Evolutionary conservation across 129 eudicot genomes (phyloP), one percentile per base, ranked within the genome.

Genomic region (Calendula officinalis): DNA sequence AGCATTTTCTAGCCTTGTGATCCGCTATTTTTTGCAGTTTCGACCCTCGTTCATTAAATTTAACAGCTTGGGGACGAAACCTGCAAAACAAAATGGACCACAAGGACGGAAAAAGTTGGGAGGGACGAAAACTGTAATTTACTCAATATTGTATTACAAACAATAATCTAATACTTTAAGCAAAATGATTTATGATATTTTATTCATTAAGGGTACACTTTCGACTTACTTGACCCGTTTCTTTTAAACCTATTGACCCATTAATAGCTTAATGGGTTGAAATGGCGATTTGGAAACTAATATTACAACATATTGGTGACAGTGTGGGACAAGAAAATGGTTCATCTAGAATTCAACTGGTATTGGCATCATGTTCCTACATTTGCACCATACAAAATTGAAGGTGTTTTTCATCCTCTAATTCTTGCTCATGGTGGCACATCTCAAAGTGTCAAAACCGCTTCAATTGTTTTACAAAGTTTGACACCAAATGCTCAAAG

Each of bases 261-360:
- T 56, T 34, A 0, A 56, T 57, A 36, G 3, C 32, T 57, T 35
- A 57, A 37, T 57, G 63, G 63, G 3, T 35, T 22, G 11, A 7
- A 14, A 36, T 34, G 36, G 63, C 32, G 13, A 36, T 33, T 12
- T 57, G 32, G 30, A 37, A 36, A 36, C 43, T 57, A 12, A 37
- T 57, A 1, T 12, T 57, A 34, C 11, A 57, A 36, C n/a, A 8
- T 11, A 3, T 66, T 79, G 45, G 11, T 82, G 76, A 33, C 71
- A 92, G 99, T 92, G 80, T 92, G 99, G 99, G 96, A 92, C 78
- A 92, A 92, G 82, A 92, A 92, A 87, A 92, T 88, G 99, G 95
- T 88, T 66, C 96, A 88, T 64, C 78, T 83, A 6, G 89, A 92
- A 68, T 92, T 88, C 75, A 88, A 92, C 72, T 92, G 99, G 96